Base-by-base conservation (phyloP, 2,329 filamentous ascomycete genomes). In the Xylaria sp. region DNA sequence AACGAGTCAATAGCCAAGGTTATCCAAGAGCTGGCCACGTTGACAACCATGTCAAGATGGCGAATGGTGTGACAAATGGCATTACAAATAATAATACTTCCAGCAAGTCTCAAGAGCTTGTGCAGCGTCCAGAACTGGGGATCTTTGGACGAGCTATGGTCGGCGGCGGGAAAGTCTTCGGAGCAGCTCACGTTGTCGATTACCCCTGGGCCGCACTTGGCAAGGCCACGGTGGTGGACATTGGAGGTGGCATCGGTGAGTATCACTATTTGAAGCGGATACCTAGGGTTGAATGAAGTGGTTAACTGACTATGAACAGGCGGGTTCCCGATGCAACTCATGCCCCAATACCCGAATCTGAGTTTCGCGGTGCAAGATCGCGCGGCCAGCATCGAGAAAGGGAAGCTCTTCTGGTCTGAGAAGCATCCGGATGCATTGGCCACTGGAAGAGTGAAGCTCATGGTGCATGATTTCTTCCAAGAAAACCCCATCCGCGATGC, bases 311-410 rank as follows among this genome's bases (percentile, higher is more conserved):
- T 18, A 23, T 34, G 16, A 34, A 35, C 39, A 72, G 73, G 56
- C 62, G 66, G 66, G 13, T 73, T 74, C 60, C 66, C 61, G 35
- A 63, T 74, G 30, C 72, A 73, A 55, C 66, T 76, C 2, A 69
- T 67, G 2, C 66, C 62, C 5, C 48, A 72, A 2, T 74, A 74
- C 53, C 71, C 72, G 1, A 55, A 70, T 2, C 66, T 76, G 5
- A 72, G 68, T 0, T 70, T 76, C 39, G 65, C 76, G 8, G 59
- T 77, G 2, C 70, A 77, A 59, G 75, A 77, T 60, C 70, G 73
- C 0, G 60, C 62, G 0, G 48, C 19, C 48, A 50, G 9, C 48
- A 19, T 50, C 19, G 19, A 50, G 9, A 30, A 19, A 30, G 48
- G 48, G 5, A 9, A 50, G 48, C 18, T 10, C 48, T 3, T 50